Evolutionary conservation across 441 rosid genomes (phyloP).

Genomic region (Pelargonium citronellum): DNA sequence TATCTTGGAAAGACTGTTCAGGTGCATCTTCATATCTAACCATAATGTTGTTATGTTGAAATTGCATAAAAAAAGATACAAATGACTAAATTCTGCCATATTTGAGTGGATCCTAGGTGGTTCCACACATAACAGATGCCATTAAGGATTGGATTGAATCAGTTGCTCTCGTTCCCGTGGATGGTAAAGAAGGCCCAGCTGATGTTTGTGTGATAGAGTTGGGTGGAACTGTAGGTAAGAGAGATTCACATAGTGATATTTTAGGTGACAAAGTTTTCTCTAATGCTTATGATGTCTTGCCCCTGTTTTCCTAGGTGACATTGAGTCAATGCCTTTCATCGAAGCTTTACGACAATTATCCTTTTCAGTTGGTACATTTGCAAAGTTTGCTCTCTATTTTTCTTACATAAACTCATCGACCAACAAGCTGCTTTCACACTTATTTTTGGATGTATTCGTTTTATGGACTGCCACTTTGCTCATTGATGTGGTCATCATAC

Average conservation of each 20-base stretch:
- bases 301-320: slow-evolving; percentile 34
- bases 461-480: neutral
- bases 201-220: slow-evolving; percentile 74
- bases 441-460: neutral
- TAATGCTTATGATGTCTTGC: slow-evolving; percentile 11
- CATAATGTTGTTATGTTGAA: slow-evolving; percentile 6
- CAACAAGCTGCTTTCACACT: neutral
- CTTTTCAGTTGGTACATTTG: slow-evolving; percentile 55
- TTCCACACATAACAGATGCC: slow-evolving; percentile 71
- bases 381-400: slow-evolving; percentile 1
- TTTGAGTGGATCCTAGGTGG: slow-evolving; percentile 41
- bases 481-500: slow-evolving; percentile 14
- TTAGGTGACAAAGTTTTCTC: slow-evolving; percentile 7
- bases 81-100: neutral
- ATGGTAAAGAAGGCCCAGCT: slow-evolving; percentile 58
- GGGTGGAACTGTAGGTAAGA: slow-evolving; percentile 71
- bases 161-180: slow-evolving; percentile 60
- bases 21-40: slow-evolving; percentile 30
- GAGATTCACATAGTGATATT: slow-evolving; percentile 10
- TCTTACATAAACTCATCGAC: slow-evolving; percentile 2
- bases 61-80: slow-evolving; percentile 14
- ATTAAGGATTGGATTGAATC: slow-evolving; percentile 57
- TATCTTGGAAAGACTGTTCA: slow-evolving; percentile 76
- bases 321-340: slow-evolving; percentile 71
- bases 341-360: slow-evolving; percentile 71